Percentiles rank a stretch among this genome's conserved stretches.
Conservation (phyloP, 495 filamentous ascomycete species). For the Aspergillus panamensis region DNA sequence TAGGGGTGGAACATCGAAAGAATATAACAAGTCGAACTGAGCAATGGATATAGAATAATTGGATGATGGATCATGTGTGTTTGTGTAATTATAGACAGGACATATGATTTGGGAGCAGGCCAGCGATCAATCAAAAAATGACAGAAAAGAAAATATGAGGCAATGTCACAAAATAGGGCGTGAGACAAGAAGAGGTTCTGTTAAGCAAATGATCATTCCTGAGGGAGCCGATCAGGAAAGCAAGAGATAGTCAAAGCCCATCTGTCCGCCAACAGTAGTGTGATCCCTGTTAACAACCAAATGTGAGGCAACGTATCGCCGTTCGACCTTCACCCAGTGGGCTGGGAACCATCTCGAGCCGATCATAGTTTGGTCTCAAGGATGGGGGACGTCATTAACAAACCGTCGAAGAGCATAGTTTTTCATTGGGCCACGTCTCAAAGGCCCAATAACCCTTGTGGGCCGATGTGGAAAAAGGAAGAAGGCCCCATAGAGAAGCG, state of each 20-base stretch:
- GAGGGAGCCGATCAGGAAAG: slow-evolving; percentile 26
- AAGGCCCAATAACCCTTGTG: slow-evolving; percentile 24
- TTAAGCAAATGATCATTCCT: slow-evolving; percentile 27
- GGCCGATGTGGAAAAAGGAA: slow-evolving; percentile 18
- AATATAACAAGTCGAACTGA: slow-evolving; percentile 27
- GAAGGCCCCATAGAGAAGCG: slow-evolving; percentile 19
- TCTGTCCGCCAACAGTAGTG: slow-evolving; percentile 17
- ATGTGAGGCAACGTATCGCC: slow-evolving; percentile 45
- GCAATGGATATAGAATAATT: slow-evolving; percentile 31
- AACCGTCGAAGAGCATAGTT: slow-evolving; percentile 32
- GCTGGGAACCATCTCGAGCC: slow-evolving; percentile 28
- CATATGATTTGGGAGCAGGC: slow-evolving; percentile 11
- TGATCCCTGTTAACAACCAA: slow-evolving; percentile 25
- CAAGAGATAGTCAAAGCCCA: slow-evolving; percentile 18
- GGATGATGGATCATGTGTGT: slow-evolving; percentile 29
- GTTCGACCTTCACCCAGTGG: slow-evolving; percentile 31
- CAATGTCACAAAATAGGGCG: slow-evolving; percentile 22
- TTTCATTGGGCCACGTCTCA: slow-evolving; percentile 47
- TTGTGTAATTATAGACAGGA: slow-evolving; percentile 31
- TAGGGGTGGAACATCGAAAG: slow-evolving; percentile 31
- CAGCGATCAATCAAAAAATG: slow-evolving; percentile 18
- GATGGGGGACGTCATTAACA: slow-evolving; percentile 37
- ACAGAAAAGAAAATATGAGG: slow-evolving; percentile 26
- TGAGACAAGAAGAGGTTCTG: slow-evolving; percentile 27
- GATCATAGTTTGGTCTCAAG: slow-evolving; percentile 19